Evolutionary conservation across 495 filamentous ascomycete species (phyloP), one percentile per base, ranked within the genome.

Genomic region (Neurospora sp.): DNA sequence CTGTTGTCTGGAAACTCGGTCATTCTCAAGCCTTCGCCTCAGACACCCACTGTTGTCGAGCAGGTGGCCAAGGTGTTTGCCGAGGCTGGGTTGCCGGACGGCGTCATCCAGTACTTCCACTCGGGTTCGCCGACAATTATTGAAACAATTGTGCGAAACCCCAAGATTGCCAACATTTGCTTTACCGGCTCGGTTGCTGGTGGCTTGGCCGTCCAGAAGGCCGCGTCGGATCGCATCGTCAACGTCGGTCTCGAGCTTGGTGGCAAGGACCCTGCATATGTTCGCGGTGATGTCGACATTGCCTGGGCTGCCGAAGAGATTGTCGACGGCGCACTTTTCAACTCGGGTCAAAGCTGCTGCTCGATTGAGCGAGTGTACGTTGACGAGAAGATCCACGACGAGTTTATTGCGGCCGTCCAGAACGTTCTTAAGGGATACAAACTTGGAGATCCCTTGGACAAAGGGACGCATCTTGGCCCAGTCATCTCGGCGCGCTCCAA

Each of bases 291-390:
- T 79, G 93, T 97, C 1, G 93, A 97, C 78, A 81, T 96, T 27
- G 87, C 88, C 39, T 97, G 94, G 94, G 94, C 91, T 1, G 94
- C 94, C 1, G 93, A 92, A 76, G 93, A 97, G 81, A 93, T 97
- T 73, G 92, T 97, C 39, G 94, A 97, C 76, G 94, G 95, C 4
- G 93, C 94, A 4, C 84, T 99, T 45, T 99, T 98, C 85, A 99
- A 98, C 82, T 96, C 93, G 40, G 96, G 96, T 27, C 96, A 99
- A 81, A 97, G 94, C 76, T 99, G 96, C 84, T 98, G 96, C 82
- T 90, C 92, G 7, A 87, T 98, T 69, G 96, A 98, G 83, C 87
- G 96, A 37, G 89, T 99, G 8, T 98, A 98, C 75, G 96, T 97
- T 3, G 90, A 94, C 74, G 92, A 92, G 70, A 89, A 86, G 70